Evolutionary conservation across 176 grass and related monocot genomes (phyloP), one percentile per base, ranked within the genome.

Genomic region (Aegilops speltoides): DNA sequence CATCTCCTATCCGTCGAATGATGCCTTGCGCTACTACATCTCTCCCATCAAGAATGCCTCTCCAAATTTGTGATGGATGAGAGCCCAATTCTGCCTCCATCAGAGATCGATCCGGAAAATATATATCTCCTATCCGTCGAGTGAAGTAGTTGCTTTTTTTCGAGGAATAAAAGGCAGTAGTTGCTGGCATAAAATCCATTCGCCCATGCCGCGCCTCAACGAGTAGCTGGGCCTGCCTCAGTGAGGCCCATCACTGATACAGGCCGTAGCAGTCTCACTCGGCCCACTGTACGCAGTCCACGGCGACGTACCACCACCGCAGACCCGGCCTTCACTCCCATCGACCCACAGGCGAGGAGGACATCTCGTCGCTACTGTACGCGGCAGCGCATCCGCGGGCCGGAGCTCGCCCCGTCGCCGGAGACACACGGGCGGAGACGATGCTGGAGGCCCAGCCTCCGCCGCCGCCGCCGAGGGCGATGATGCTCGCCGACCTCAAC

Each of bases 401-500:
- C 48, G 48, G 75, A 59, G 45, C 69, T 81, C 83, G 7, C 31
- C 61, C 33, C 14, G 60, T 79, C 64, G 89, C 40, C 76, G 65
- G 72, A 63, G 60, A 31, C 14, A 28, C 13, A 19, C 26, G 12
- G 45, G 54, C 68, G 82, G 83, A 68, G 85, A 70, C 62, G 61
- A 75, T 59, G 78, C 90, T 79, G 78, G 83, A 83, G 64, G 63
- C 78, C 34, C 24, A 76, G 22, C 64, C 83, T 6, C 91, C 73
- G 13, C 91, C 82, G 41, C 91, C 82, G 41, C 94, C 79, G 65
- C 87, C 73, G 52, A 89, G 93, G 81, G 80, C 83, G 36, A 83
- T 88, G 45, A 92, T 94, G 75, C 88, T 97, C 32, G 94, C 92
- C 69, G 94, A 97, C 85, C 90, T 97, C 86, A 97, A 97, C 83